A percentile compares a stretch with the other conserved stretches of the same genome.
These are phyloP conservation scores for Trametes sanguinea DNA, from an alignment of 768 basidiomycete species.

Conservation along the genomic window DNA sequence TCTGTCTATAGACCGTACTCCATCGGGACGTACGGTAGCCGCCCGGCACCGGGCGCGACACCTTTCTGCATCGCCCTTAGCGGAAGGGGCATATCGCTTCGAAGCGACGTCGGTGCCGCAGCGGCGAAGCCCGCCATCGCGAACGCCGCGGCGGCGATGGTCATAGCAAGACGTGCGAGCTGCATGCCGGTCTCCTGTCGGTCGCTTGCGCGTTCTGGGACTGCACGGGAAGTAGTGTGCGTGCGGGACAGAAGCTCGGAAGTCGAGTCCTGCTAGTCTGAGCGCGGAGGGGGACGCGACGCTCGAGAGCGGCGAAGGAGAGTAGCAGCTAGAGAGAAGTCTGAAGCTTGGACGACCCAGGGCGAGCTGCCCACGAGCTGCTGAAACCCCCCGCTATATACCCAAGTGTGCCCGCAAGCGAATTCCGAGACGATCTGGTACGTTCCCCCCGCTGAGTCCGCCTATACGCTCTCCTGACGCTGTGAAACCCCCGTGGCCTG, in stretches of 20 bases:
- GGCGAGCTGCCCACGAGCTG: background rate
- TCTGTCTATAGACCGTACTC: slow-evolving; percentile 4
- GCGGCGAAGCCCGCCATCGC: background rate
- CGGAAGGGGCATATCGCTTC: slow-evolving; percentile 5
- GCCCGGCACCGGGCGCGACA: background rate
- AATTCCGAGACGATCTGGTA: background rate
- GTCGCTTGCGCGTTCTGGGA: background rate
- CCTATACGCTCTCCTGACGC: background rate
- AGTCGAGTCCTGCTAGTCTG: background rate
- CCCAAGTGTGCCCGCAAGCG: background rate
- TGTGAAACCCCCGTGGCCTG: background rate
- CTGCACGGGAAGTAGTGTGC: background rate
- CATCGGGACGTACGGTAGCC: background rate
- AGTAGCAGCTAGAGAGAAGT: background rate
- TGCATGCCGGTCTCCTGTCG: background rate
- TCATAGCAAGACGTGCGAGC: background rate
- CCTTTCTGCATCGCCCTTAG: background rate
- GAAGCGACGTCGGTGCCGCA: background rate
- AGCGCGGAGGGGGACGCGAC: background rate
- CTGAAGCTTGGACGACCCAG: background rate
- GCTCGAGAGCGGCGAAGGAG: background rate
- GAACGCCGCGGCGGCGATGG: background rate
- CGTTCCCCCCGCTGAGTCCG: background rate
- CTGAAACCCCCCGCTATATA: background rate
- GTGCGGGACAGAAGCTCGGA: background rate